Conservation (phyloP, 345 rosid species). For the Boechera retrofracta region DNA sequence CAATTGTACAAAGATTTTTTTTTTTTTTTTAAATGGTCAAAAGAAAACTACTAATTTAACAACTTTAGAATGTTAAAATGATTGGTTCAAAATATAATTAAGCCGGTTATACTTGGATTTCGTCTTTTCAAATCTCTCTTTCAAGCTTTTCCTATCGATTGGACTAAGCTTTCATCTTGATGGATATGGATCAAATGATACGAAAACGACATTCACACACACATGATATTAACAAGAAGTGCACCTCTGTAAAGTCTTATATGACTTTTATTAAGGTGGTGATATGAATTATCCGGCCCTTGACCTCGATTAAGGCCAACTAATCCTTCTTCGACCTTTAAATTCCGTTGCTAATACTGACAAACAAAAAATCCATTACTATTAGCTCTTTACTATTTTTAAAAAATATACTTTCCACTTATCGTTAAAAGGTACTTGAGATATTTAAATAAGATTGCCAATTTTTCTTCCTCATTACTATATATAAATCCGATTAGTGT, state of each 20-base stretch:
- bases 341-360: slow-evolving; percentile 31
- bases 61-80: not conserved
- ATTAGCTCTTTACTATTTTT: not conserved
- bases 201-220: slow-evolving; percentile 26
- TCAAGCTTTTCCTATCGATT: slow-evolving; percentile 6
- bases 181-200: slow-evolving; percentile 19
- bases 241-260: slow-evolving; percentile 12
- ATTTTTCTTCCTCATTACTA: not conserved
- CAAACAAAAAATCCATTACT: slow-evolving; percentile 25
- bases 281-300: slow-evolving; percentile 32
- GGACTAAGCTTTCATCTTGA: slow-evolving; percentile 6
- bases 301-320: slow-evolving; percentile 41
- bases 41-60: not conserved
- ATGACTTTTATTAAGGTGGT: slow-evolving; percentile 25
- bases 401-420: not conserved
- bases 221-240: not conserved
- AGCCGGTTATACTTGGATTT: slow-evolving; percentile 11
- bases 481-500: not conserved
- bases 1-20: slow-evolving; percentile 33
- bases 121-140: not conserved
- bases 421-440: slow-evolving; percentile 16
- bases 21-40: not conserved
- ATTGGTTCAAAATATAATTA: not conserved
- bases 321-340: slow-evolving; percentile 40
- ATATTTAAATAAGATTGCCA: slow-evolving; percentile 13